Evolutionary conservation across 1,139 yeast species (phyloP).

Genomic region (Yamadazyma dushanensis): DNA sequence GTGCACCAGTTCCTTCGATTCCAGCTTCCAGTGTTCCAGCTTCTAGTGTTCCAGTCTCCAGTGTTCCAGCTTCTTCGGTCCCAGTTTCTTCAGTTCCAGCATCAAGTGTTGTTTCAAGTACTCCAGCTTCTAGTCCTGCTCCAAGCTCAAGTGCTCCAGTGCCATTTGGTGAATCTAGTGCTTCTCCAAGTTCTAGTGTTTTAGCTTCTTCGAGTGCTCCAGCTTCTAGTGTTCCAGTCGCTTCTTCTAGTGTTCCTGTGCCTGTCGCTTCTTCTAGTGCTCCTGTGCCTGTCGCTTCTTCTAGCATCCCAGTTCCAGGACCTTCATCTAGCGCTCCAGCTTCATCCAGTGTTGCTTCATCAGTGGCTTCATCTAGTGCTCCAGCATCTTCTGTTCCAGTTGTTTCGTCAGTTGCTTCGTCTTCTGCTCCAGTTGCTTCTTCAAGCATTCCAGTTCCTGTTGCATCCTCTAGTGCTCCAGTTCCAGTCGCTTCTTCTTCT

Average conservation of each 20-base stretch:
- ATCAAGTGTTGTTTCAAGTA: not conserved
- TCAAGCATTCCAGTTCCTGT: too few species aligned
- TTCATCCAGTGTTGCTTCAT: not conserved
- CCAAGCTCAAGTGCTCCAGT: slow-evolving; percentile 1
- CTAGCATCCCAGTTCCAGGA: not conserved
- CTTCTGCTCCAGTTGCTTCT: too few species aligned
- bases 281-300: too few species aligned
- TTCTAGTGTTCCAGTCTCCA: not conserved
- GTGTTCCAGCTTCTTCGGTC: not conserved
- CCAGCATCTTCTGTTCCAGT: too few species aligned
- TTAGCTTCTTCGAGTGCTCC: slow-evolving; percentile 1
- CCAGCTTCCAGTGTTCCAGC: too few species aligned
- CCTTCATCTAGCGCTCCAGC: slow-evolving; percentile 1
- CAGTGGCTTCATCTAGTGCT: too few species aligned
- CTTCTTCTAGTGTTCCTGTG: not conserved
- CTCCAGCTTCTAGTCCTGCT: not conserved
- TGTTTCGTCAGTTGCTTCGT: too few species aligned
- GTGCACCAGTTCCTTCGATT: not conserved
- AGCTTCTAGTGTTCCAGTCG: slow-evolving; percentile 1
- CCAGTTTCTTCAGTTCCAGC: not conserved
- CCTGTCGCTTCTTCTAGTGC: slow-evolving; percentile 1
- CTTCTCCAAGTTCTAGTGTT: not conserved
- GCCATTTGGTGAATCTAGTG: not conserved
- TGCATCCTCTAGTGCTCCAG: too few species aligned
- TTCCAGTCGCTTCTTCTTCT: too few species aligned